These are phyloP conservation scores for Boechera divaricarpa DNA, from an alignment of 345 rosid species.

Conservation along the genomic window DNA sequence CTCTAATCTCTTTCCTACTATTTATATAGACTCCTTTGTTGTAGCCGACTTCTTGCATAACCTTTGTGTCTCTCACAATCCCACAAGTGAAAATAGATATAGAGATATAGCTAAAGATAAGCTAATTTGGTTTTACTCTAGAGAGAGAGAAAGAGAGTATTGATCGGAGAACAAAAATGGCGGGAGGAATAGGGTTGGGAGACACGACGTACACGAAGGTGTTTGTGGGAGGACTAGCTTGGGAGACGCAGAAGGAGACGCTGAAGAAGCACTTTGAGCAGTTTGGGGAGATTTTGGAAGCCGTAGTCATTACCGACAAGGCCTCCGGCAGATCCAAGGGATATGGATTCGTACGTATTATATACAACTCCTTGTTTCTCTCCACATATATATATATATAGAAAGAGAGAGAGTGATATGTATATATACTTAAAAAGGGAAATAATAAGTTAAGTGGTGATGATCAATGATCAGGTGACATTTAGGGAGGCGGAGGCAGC, in stretches of 20 bases:
- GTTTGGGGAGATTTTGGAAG: constrained; percentile 97
- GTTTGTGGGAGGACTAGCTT: constrained; percentile 95
- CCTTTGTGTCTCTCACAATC: constrained; percentile 33
- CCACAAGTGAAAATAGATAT: constrained; percentile 25
- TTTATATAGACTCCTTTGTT: constrained; percentile 37
- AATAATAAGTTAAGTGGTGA: constrained; percentile 19
- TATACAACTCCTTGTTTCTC: constrained; percentile 25
- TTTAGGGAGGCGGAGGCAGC: constrained; percentile 91
- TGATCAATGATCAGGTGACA: constrained; percentile 63
- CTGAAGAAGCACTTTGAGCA: constrained; percentile 93
- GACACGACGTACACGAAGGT: constrained; percentile 94
- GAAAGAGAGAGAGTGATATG: neutral
- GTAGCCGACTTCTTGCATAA: constrained; percentile 39
- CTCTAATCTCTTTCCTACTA: constrained; percentile 32
- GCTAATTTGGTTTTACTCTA: neutral
- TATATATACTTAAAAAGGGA: neutral
- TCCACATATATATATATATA: neutral
- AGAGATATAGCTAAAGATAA: constrained; percentile 23
- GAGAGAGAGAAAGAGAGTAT: constrained; percentile 11
- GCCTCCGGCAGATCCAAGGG: constrained; percentile 99
- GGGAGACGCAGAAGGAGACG: constrained; percentile 98
- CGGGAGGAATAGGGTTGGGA: constrained; percentile 56
- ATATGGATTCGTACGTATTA: constrained; percentile 96
- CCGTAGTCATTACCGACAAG: constrained; percentile 95
- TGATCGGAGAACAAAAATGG: constrained; percentile 41